A percentile compares a stretch with the other conserved stretches of the same genome.
Evolutionary conservation across 495 filamentous ascomycete species (phyloP).

Genomic region (Bombardia bombarda): DNA sequence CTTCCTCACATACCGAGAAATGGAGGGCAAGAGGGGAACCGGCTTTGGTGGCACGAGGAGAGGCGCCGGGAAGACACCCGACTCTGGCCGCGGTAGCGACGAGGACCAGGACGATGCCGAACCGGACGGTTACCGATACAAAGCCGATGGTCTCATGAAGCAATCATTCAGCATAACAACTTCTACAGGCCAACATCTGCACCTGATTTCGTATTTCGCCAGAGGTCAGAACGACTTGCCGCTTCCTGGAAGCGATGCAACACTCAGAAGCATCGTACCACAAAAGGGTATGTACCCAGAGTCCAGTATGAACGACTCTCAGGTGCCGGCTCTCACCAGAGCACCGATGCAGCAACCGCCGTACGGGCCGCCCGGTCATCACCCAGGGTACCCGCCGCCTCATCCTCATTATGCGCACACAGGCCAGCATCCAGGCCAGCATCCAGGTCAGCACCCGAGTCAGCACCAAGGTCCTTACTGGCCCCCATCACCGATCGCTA

Average conservation of each 20-base stretch:
- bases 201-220: constrained; percentile 95
- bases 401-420: constrained; percentile 25
- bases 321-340: constrained; percentile 33
- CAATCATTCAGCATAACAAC: constrained; percentile 99
- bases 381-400: constrained; percentile 39
- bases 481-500: constrained; percentile 53
- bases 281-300: constrained; percentile 94
- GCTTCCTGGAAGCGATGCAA: constrained; percentile 71
- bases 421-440: constrained; percentile 33
- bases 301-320: constrained; percentile 85
- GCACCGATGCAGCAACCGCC: constrained; percentile 38
- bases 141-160: constrained; percentile 96
- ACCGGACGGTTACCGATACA: constrained; percentile 94
- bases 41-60: constrained; percentile 49
- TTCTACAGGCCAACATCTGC: constrained; percentile 78
- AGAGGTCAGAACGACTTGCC: constrained; percentile 62
- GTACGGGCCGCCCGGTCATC: constrained; percentile 22
- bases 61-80: constrained; percentile 66
- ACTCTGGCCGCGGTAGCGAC: constrained; percentile 70
- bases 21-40: constrained; percentile 83
- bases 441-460: constrained; percentile 24
- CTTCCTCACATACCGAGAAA: constrained; percentile 94
- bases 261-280: constrained; percentile 75
- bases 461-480: constrained; percentile 37
- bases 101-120: constrained; percentile 76